Conservation (phyloP, 805 yeast species). For the Saturnispora sekii region DNA sequence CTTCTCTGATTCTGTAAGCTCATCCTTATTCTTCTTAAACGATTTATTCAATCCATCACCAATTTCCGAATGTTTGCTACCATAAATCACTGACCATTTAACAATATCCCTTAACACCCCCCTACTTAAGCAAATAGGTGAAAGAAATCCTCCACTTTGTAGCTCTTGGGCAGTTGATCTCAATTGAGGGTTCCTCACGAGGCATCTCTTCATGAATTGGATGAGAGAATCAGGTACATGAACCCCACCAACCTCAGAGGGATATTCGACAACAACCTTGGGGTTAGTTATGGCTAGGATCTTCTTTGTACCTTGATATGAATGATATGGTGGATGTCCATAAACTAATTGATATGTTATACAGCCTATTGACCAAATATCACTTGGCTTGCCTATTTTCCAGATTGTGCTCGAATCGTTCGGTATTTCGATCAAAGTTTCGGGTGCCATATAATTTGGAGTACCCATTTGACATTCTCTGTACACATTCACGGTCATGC, state of each 20-base stretch:
- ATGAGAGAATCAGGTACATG: slow-evolving; percentile 34
- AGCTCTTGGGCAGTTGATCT: slow-evolving; percentile 60
- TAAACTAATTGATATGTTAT: slow-evolving; percentile 92
- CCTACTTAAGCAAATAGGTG: slow-evolving; percentile 65
- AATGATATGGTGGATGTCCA: slow-evolving; percentile 85
- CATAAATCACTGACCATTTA: slow-evolving; percentile 68
- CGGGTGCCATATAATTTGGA: slow-evolving; percentile 98
- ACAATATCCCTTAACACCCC: slow-evolving; percentile 60
- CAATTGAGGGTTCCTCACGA: slow-evolving; percentile 57
- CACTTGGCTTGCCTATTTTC: slow-evolving; percentile 93
- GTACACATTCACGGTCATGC: slow-evolving; percentile 81
- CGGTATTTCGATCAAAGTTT: slow-evolving; percentile 60
- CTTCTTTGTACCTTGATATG: slow-evolving; percentile 65
- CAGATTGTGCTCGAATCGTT: slow-evolving; percentile 28
- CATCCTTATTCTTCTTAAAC: neutral
- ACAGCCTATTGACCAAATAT: slow-evolving; percentile 97
- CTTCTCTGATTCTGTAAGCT: slow-evolving; percentile 1
- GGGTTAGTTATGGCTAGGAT: slow-evolving; percentile 82
- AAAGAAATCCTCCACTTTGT: slow-evolving; percentile 52
- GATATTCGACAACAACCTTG: slow-evolving; percentile 57
- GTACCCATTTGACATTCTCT: slow-evolving; percentile 91
- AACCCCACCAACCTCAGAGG: slow-evolving; percentile 29
- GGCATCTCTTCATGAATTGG: slow-evolving; percentile 62
- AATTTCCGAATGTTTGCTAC: slow-evolving; percentile 33
- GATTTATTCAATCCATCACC: neutral